A percentile compares a stretch with the other conserved stretches of the same genome.
Conservation (phyloP, 116 monocot genomes). For the Zostera marina region DNA sequence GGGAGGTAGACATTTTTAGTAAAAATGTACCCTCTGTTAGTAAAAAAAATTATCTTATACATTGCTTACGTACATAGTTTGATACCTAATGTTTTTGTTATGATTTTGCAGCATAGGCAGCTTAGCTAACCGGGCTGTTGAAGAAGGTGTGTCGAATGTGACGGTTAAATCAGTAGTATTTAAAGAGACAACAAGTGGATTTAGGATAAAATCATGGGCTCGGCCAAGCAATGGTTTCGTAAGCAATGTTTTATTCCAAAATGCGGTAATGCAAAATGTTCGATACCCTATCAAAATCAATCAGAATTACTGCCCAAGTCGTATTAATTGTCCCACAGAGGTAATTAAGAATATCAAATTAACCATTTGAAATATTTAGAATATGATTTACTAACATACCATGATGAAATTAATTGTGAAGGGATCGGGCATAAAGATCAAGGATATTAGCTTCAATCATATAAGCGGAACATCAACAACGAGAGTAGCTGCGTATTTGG, state of each 20-base stretch:
- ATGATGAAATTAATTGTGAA: not conserved
- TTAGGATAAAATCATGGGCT: constrained; percentile 68
- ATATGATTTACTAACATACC: too few relatives aligned
- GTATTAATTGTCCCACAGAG: constrained; percentile 6
- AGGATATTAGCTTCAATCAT: constrained; percentile 30
- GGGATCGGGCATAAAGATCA: constrained; percentile 42
- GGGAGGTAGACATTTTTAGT: too few relatives aligned
- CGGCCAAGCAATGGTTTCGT: constrained; percentile 24
- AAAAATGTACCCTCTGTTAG: too few relatives aligned
- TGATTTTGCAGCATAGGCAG: constrained; percentile 47
- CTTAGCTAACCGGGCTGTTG: constrained; percentile 15
- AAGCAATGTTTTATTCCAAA: constrained; percentile 19
- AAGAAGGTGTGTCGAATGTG: constrained; percentile 41
- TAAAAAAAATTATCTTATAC: too few relatives aligned
- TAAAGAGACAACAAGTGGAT: constrained; percentile 33
- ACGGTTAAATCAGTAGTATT: constrained; percentile 34
- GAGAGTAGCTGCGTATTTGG: constrained; percentile 38
- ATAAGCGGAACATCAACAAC: constrained; percentile 52
- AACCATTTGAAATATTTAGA: too few relatives aligned
- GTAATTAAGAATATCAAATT: too few relatives aligned
- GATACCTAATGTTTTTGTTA: too few relatives aligned
- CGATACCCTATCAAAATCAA: constrained; percentile 38
- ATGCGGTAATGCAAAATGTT: constrained; percentile 35
- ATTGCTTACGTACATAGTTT: too few relatives aligned
- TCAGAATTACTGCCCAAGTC: constrained; percentile 14